A percentile compares a stretch with the other conserved stretches of the same genome.
Conservation (phyloP, 345 rosid species). For the Boechera retrofracta region DNA sequence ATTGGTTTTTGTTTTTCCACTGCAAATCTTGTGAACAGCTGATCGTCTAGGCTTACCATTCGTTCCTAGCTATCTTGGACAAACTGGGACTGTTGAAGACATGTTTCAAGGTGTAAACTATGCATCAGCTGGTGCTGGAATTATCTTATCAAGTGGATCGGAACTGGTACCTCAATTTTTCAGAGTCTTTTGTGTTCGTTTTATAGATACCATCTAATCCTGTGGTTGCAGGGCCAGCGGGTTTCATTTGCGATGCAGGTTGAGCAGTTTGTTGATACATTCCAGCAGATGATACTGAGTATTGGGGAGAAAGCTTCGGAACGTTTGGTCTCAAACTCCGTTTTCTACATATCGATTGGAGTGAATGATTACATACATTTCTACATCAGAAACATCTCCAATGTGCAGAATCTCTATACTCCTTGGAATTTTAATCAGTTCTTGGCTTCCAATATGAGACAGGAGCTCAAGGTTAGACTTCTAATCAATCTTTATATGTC, state of each 20-base stretch:
- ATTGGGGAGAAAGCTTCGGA: conserved; percentile 66
- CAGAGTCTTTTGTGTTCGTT: conserved; percentile 7
- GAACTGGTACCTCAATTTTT: conserved; percentile 56
- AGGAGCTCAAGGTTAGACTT: conserved; percentile 69
- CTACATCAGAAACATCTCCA: conserved; percentile 75
- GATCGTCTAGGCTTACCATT: conserved; percentile 77
- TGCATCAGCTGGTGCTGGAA: conserved; percentile 90
- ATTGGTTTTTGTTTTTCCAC: not conserved
- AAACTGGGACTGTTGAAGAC: conserved; percentile 57
- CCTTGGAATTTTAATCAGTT: conserved; percentile 93
- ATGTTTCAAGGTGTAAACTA: conserved; percentile 86
- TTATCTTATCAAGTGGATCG: conserved; percentile 85
- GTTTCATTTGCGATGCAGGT: conserved; percentile 84
- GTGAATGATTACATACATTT: conserved; percentile 91
- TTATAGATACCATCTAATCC: not conserved
- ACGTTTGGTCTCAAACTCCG: conserved; percentile 64
- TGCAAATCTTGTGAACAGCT: conserved; percentile 51
- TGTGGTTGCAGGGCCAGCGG: conserved; percentile 67
- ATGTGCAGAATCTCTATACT: conserved; percentile 68
- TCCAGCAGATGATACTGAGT: conserved; percentile 67
- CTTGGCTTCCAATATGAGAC: conserved; percentile 64
- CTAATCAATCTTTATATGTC: not conserved
- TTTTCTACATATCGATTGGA: conserved; percentile 79
- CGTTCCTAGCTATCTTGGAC: conserved; percentile 88
- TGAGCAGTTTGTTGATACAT: conserved; percentile 84